Evolutionary conservation across 148 eudicot genomes (phyloP), one percentile per base, ranked within the genome.

Genomic region (Pharnaceum exiguum): DNA sequence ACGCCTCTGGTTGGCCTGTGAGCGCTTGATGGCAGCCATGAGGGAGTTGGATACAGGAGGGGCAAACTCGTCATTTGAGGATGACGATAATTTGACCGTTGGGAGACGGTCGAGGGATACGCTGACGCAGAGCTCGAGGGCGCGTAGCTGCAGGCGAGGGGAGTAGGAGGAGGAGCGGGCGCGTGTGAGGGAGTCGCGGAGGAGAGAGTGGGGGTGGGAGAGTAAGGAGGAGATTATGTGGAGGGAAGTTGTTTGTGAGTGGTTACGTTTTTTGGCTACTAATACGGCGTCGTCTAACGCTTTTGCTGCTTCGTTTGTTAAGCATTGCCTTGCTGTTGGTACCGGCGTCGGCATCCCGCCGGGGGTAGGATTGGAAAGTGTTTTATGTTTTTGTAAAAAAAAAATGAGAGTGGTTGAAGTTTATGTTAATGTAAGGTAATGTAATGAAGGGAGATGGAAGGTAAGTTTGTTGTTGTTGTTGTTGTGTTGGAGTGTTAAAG

Each of bases 261-360:
- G 96, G 62, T 81, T 78, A 0, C 99, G 78, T 31, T 95, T 89
- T 24, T 87, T 84, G 2, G 99, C 99, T 35, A 94, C 80, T 28
- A 85, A 42, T 0, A 86, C 89, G 23, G 99, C 95, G 55, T 85
- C 96, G 81, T 93, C 89, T 18, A 94, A 70, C 0, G 78, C 89
- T 11, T 75, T 64, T 5, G 82, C 80, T 1, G 96, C 79, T 59
- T 83, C 95, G 1, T 83, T 83, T 0, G 96, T 86, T 25, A 94
- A 68, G 75, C 96, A 89, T 84, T 86, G 90, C 62, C 91, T 51
- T 31, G 96, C 99, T 19, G 87, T 58, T 54, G 66, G 37, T 0
- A 89, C 99, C 79, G 96, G 91, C 80, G 87, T 93, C 59, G 91
- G 99, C 99, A 93, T 93, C 73, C 84, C 74, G 70, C 68, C 62